A percentile compares a stretch with the other conserved stretches of the same genome.
phyloP scores from a whole-genome alignment of 306 rosid species.

The Herpetospermum pedunculosum region DNA sequence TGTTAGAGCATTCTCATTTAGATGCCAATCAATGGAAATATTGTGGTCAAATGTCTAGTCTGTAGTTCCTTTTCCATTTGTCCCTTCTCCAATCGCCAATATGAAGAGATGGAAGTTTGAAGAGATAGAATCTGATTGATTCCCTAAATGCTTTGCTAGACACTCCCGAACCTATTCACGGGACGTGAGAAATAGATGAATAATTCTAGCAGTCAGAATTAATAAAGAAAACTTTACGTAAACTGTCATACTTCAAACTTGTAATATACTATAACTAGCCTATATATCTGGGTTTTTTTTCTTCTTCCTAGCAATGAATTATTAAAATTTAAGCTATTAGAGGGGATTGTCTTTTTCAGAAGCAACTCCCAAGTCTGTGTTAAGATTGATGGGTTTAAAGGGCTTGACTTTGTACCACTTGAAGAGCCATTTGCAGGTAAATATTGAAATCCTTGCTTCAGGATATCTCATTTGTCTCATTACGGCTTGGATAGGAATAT shows the following conservation, averaged over 20 bases:
- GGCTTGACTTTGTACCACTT: conserved; percentile 91
- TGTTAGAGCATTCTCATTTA: neutral
- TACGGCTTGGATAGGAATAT: neutral
- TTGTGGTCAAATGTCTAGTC: neutral
- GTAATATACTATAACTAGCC: neutral
- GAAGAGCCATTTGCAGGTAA: conserved; percentile 99
- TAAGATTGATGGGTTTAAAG: conserved; percentile 85
- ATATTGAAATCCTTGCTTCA: neutral
- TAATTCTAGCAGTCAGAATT: neutral
- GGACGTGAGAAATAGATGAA: neutral
- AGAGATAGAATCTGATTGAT: neutral
- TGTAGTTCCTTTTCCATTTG: neutral
- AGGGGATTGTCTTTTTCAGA: conserved; percentile 30
- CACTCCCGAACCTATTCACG: neutral
- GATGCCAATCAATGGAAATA: neutral
- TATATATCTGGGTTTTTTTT: neutral
- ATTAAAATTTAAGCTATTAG: neutral
- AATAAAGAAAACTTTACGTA: neutral
- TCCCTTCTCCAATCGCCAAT: neutral
- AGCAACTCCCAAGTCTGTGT: conserved; percentile 89
- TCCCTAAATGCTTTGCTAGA: neutral
- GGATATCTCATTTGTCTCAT: neutral
- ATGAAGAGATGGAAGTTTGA: neutral
- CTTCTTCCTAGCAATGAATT: neutral
- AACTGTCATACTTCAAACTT: neutral